Conservation (phyloP, 2,329 filamentous ascomycete species). For the Dothistroma pini region DNA sequence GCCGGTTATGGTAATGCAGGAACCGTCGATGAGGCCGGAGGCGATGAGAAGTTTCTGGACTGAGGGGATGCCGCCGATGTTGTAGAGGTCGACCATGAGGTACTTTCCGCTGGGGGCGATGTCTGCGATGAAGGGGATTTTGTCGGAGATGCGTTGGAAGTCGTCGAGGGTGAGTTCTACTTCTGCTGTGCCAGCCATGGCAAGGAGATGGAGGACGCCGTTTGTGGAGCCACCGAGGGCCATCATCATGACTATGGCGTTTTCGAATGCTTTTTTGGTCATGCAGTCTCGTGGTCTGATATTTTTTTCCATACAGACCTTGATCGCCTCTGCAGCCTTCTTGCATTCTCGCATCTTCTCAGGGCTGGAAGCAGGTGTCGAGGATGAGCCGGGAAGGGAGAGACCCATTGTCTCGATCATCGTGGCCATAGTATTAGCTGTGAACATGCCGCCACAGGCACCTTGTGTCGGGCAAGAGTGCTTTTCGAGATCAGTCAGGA, state of each 20-base stretch:
- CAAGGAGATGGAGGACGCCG: conserved; percentile 81
- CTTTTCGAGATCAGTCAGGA: conserved; percentile 76
- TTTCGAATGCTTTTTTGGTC: conserved; percentile 78
- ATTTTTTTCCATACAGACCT: conserved; percentile 73
- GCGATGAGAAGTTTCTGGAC: conserved; percentile 84
- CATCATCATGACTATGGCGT: conserved; percentile 87
- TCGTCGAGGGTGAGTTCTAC: conserved; percentile 77
- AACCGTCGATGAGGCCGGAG: conserved; percentile 69
- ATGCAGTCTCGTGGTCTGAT: conserved; percentile 77
- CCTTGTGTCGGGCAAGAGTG: conserved; percentile 75
- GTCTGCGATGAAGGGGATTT: conserved; percentile 82
- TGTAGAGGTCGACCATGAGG: conserved; percentile 83
- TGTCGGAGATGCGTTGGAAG: conserved; percentile 74
- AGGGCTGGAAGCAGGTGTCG: conserved; percentile 73
- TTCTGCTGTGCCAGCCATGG: conserved; percentile 82
- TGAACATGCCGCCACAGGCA: conserved; percentile 91
- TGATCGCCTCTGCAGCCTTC: conserved; percentile 74
- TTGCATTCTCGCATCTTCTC: conserved; percentile 85
- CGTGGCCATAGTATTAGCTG: conserved; percentile 89
- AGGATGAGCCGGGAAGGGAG: conserved; percentile 76
- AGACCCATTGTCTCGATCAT: conserved; percentile 87
- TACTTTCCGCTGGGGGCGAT: conserved; percentile 79
- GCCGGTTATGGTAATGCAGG: conserved; percentile 77
- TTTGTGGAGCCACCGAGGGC: conserved; percentile 88
- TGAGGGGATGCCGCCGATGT: conserved; percentile 78